Evolutionary conservation across 2,329 filamentous ascomycete species (phyloP), one percentile per base, ranked within the genome.

Genomic region (Dactylonectria macrodidyma): DNA sequence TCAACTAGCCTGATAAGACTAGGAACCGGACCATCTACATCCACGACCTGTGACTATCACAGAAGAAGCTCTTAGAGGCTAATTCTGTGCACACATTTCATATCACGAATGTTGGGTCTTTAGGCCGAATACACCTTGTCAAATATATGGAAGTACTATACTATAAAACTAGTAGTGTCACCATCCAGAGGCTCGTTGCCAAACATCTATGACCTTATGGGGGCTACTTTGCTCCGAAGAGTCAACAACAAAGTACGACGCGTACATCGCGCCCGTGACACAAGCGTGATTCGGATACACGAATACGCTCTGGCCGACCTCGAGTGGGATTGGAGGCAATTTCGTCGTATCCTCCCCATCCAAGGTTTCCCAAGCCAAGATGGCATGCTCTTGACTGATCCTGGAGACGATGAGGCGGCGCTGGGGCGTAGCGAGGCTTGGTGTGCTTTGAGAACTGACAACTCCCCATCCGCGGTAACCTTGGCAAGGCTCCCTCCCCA

Each of bases 261-360:
- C 88, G 75, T 89, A 90, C 57, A 86, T 82, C 0, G 87, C 87
- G 0, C 88, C 87, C 0, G 89, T 86, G 47, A 92, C 86, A 73
- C 90, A 92, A 4, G 90, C 88, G 78, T 92, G 90, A 65, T 92
- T 92, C 0, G 90, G 89, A 79, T 87, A 91, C 0, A 92, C 79
- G 62, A 85, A 78, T 1, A 80, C 69, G 2, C 47, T 71, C 6
- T 80, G 73, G 0, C 78, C 89, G 56, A 91, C 79, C 6, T 79
- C 71, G 36, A 91, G 73, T 2, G 83, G 80, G 10, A 87, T 75
- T 1, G 70, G 59, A 8, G 47, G 47, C 12, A 19, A 19, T 19
- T 19, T 19, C 19, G 19, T 19, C 19, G 19, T 19, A 19, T 19
- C 19, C 19, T 19, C 19, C 19, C 1, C 19, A 19, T 19, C 19